Evolutionary conservation across 805 yeast genomes (phyloP), one percentile per base, ranked within the genome.

Genomic region (Jamesozyma jinghongensis): DNA sequence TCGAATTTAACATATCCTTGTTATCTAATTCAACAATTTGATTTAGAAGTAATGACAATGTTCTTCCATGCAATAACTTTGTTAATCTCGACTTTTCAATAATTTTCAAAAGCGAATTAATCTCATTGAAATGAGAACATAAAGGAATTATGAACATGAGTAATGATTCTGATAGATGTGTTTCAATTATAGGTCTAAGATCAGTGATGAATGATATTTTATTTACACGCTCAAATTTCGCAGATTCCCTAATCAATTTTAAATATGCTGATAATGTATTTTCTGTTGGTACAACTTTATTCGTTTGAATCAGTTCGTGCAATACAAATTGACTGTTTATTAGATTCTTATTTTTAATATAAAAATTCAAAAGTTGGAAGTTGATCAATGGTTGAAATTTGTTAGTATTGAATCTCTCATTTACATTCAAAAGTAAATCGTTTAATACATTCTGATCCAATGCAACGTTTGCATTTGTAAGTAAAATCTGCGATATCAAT

Each of bases 71-170:
- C n/a, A 28, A n/a, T 7, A 28, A n/a, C 16, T 28, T n/a, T 22
- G 26, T 22, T 22, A 10, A 22, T 22, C 26, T 22, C 10, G 26
- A 22, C 6, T 22, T 22, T 10, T 22, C 26, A n/a, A 38, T 14
- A 8, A 51, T 44, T 7, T 36, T 32, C 13, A 56, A 22, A 25
- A 59, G 28, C 18, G 44, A 36, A n/a, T 22, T 19, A 1, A 57
- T 34, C 36, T 57, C 61, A 17, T 46, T 42, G 29, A 38, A 43
- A 37, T 53, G 54, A n/a, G 49, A 32, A 47, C 59, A 55, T 32
- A 48, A 41, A 6, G 52, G 45, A 25, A 56, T 44, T 25, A 52
- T 37, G 17, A 40, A 43, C 12, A 43, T 36, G 7, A 53, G 44
- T 3, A 53, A 39, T 4, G 41, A 32, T 3, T 50, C 40, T 1